These are phyloP conservation scores for Aristolochia fimbriata DNA, from an alignment of 164 flowering plant genomes.

Conservation along the genomic window DNA sequence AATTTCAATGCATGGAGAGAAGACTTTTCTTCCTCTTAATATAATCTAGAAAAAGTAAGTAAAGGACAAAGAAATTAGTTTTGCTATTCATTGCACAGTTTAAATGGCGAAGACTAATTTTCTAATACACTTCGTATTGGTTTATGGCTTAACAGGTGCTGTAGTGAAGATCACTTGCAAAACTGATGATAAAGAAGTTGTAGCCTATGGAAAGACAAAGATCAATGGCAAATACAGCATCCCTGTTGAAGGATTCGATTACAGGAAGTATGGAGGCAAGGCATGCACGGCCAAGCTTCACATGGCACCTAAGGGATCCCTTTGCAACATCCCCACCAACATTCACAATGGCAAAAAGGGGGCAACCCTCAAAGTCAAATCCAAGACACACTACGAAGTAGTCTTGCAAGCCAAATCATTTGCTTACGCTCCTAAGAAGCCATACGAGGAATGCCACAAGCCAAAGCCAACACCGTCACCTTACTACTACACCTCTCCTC, in stretches of 20 bases:
- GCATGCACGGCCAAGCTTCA: constrained; percentile 62
- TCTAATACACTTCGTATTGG: not conserved
- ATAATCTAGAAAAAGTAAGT: too few species aligned
- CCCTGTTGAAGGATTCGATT: constrained; percentile 42
- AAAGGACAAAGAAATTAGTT: too few species aligned
- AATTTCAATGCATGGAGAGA: too few species aligned
- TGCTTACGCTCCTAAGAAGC: constrained; percentile 60
- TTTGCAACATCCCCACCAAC: constrained; percentile 51
- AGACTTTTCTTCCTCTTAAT: too few species aligned
- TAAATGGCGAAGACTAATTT: too few species aligned
- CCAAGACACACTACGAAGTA: constrained; percentile 44
- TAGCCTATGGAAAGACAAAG: constrained; percentile 58
- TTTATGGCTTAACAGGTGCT: constrained; percentile 38
- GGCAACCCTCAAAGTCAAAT: constrained; percentile 39
- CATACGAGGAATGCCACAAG: constrained; percentile 40
- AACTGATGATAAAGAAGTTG: constrained; percentile 36
- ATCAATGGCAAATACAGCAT: constrained; percentile 59
- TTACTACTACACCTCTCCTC: constrained; percentile 15
- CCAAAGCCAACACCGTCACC: constrained; percentile 17
- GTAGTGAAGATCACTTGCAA: constrained; percentile 56
- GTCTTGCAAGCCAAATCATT: constrained; percentile 53
- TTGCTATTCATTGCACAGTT: too few species aligned
- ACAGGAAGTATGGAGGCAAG: constrained; percentile 33
- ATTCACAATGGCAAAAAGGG: constrained; percentile 42
- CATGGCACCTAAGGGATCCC: constrained; percentile 50